These are phyloP conservation scores for Cylindrotheca fusiformis DNA, from an alignment of 108 stramenopile species.

Conservation along the genomic window DNA sequence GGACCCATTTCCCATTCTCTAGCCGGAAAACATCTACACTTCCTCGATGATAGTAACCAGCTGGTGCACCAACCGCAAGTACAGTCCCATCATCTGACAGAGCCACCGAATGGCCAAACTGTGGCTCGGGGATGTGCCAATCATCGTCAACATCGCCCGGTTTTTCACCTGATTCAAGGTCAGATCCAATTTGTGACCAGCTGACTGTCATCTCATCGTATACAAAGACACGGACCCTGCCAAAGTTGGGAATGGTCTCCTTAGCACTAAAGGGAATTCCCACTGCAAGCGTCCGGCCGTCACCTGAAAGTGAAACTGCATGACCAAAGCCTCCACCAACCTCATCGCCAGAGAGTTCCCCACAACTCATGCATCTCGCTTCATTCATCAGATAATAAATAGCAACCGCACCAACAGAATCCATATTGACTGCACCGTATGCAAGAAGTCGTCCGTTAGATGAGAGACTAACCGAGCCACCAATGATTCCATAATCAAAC, in stretches of 20 bases:
- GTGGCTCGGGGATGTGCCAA: too few species aligned
- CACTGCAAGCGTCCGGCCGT: slow-evolving; percentile 38
- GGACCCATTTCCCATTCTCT: neutral
- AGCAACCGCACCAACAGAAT: too few species aligned
- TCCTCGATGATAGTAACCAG: too few species aligned
- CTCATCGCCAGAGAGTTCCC: neutral
- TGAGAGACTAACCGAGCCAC: too few species aligned
- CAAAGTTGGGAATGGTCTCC: slow-evolving; percentile 24
- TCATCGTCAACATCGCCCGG: too few species aligned
- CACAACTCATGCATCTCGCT: too few species aligned
- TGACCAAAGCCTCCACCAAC: slow-evolving; percentile 26
- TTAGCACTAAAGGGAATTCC: slow-evolving; percentile 13
- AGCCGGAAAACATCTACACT: neutral
- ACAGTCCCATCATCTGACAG: neutral
- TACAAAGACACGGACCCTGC: slow-evolving; percentile 21
- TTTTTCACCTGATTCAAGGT: neutral
- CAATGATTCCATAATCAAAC: too few species aligned
- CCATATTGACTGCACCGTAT: too few species aligned
- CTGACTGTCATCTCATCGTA: neutral
- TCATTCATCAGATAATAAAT: too few species aligned
- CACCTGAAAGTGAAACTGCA: slow-evolving; percentile 26
- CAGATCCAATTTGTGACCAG: slow-evolving; percentile 10
- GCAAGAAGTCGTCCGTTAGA: too few species aligned
- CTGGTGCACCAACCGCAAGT: neutral
- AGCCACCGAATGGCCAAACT: neutral